A percentile compares a stretch with the other conserved stretches of the same genome.
These are phyloP conservation scores for Intubia oerlemansii DNA, from an alignment of 2,329 filamentous ascomycete genomes.

Conservation along the genomic window DNA sequence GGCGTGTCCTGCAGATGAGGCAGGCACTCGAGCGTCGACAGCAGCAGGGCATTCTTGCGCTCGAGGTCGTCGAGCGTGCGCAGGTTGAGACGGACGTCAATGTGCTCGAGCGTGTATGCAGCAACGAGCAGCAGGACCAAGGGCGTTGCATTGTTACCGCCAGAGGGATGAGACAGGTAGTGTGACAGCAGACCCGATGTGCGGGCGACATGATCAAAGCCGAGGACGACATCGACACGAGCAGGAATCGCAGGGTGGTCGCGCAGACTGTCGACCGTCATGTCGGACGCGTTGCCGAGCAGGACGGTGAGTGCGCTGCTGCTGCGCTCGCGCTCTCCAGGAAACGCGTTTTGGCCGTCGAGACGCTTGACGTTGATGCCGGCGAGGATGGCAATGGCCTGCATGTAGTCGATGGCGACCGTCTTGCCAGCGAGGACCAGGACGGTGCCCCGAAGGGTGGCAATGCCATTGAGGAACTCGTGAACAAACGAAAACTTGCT, in stretches of 20 bases:
- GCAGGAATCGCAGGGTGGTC: too few relatives aligned
- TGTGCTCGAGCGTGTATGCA: constrained; percentile 32
- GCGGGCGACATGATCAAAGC: constrained; percentile 29
- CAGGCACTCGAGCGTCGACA: constrained; percentile 19
- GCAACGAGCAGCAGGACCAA: constrained; percentile 27
- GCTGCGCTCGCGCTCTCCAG: constrained; percentile 1
- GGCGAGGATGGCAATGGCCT: constrained; percentile 22
- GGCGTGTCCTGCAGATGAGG: constrained; percentile 15
- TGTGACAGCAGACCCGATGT: constrained; percentile 14
- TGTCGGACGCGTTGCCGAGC: constrained; percentile 17
- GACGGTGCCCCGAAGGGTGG: constrained; percentile 22
- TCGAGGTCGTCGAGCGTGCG: constrained; percentile 19
- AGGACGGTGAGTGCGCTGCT: constrained; percentile 12
- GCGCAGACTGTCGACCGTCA: constrained; percentile 14
- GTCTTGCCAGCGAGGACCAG: constrained; percentile 30
- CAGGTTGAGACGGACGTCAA: constrained; percentile 22
- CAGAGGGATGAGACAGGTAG: too few relatives aligned
- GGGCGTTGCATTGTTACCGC: constrained; percentile 12
- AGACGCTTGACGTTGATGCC: constrained; percentile 14
- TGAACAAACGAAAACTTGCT: constrained; percentile 38
- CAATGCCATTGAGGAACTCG: constrained; percentile 27
- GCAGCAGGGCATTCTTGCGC: constrained; percentile 19
- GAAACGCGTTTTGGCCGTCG: constrained; percentile 3
- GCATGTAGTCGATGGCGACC: constrained; percentile 28
- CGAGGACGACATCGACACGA: constrained; percentile 28